phyloP scores from a whole-genome alignment of 2,329 filamentous ascomycete species.

The Malbranchea cinnamomea region DNA sequence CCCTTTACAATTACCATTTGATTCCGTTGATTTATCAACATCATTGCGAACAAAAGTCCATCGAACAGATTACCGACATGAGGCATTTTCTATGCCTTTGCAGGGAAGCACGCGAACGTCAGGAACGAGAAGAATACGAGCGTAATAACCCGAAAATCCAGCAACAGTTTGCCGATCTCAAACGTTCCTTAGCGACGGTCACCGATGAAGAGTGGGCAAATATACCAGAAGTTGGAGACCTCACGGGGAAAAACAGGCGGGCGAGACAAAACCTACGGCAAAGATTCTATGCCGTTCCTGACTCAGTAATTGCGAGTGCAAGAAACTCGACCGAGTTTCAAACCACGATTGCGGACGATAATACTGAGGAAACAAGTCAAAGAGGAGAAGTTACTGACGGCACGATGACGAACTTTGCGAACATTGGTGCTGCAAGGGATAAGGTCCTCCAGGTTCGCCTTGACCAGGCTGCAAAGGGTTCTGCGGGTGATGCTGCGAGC shows the following conservation, averaged over 20 bases:
- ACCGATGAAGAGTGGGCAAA: conserved; percentile 95
- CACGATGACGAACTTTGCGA: conserved; percentile 94
- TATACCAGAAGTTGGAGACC: conserved; percentile 86
- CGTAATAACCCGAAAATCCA: conserved; percentile 96
- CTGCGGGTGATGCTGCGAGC: conserved; percentile 51
- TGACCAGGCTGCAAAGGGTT: conserved; percentile 68
- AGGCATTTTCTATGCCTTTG: conserved; percentile 38
- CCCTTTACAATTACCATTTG: conserved; percentile 14
- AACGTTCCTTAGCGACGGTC: conserved; percentile 73
- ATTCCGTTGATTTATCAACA: conserved; percentile 53
- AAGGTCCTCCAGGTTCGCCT: conserved; percentile 91
- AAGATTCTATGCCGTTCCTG: conserved; percentile 89
- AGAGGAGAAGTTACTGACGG: conserved; percentile 48
- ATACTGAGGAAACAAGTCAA: conserved; percentile 34
- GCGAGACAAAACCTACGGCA: conserved; percentile 69
- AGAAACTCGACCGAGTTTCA: conserved; percentile 67
- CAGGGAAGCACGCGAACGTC: conserved; percentile 87
- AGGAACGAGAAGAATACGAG: conserved; percentile 90
- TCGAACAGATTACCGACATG: conserved; percentile 66
- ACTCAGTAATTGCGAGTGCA: conserved; percentile 83
- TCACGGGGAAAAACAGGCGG: conserved; percentile 85
- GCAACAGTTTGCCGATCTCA: conserved; percentile 92
- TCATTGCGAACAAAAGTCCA: conserved; percentile 43
- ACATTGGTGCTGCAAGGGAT: conserved; percentile 90
- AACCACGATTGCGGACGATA: conserved; percentile 77